Evolutionary conservation across 2,329 filamentous ascomycete genomes (phyloP).

Genomic region (Aspergillus proliferans): DNA sequence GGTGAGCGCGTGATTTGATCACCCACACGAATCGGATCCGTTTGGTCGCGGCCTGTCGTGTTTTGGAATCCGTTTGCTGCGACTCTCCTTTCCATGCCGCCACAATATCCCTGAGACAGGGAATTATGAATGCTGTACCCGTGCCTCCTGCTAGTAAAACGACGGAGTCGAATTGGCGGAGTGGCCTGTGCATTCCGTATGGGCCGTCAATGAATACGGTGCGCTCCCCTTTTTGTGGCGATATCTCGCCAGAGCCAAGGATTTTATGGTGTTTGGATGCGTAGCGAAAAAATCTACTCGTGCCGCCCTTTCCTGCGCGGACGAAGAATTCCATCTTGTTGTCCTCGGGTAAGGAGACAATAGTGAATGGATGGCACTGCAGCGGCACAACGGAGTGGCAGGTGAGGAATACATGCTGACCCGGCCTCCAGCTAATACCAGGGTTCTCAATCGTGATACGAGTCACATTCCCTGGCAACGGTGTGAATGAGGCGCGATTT

Average conservation of each 20-base stretch:
- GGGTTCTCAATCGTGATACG: conserved; percentile 52
- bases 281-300: conserved; percentile 46
- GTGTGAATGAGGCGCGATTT: conserved; percentile 41
- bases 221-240: conserved; percentile 13
- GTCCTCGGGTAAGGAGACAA: conserved; percentile 52
- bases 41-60: conserved; percentile 37
- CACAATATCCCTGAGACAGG: conserved; percentile 52
- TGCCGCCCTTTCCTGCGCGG: conserved; percentile 49
- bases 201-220: conserved; percentile 50
- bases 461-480: conserved; percentile 51
- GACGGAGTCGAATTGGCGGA: conserved; percentile 57
- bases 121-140: conserved; percentile 54
- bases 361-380: conserved; percentile 61
- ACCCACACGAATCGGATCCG: conserved; percentile 54
- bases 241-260: conserved; percentile 13
- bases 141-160: conserved; percentile 56
- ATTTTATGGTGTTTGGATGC: conserved; percentile 38
- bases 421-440: conserved; percentile 53
- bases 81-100: conserved; percentile 38
- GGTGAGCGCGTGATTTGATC: conserved; percentile 48
- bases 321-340: conserved; percentile 52
- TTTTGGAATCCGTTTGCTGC: conserved; percentile 3
- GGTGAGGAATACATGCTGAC: conserved; percentile 58
- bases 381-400: conserved; percentile 52
- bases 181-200: conserved; percentile 46